These are phyloP conservation scores for Alternaria ethzedia DNA, from an alignment of 2,329 filamentous ascomycete genomes.

Conservation along the genomic window DNA sequence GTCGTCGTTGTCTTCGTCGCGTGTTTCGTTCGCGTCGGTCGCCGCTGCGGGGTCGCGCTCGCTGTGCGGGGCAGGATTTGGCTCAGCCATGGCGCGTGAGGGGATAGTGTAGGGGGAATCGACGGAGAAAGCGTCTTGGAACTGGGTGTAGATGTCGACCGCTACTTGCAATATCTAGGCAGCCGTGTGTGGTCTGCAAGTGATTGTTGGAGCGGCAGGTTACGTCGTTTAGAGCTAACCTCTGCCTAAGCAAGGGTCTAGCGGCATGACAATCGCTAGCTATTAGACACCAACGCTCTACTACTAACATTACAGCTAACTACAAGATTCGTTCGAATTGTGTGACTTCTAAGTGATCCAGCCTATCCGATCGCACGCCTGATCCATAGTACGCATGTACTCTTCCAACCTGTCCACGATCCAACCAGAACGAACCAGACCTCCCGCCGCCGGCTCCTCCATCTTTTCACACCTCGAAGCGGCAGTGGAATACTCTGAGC, in stretches of 20 bases:
- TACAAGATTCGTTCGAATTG: not conserved
- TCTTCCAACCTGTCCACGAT: not conserved
- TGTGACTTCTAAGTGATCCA: not conserved
- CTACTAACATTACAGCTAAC: not conserved
- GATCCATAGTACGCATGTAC: not conserved
- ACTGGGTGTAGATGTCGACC: not conserved
- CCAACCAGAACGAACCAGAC: constrained; percentile 4
- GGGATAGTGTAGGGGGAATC: not conserved
- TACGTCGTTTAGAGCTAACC: constrained; percentile 21
- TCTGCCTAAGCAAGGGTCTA: constrained; percentile 20
- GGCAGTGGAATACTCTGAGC: not conserved
- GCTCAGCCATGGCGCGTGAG: constrained; percentile 29
- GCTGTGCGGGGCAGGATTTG: constrained; percentile 34
- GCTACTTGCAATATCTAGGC: not conserved
- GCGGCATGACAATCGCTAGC: constrained; percentile 16
- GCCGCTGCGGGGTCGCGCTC: constrained; percentile 35
- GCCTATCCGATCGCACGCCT: not conserved
- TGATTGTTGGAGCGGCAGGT: constrained; percentile 20
- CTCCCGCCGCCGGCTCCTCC: not conserved
- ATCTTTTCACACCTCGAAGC: not conserved
- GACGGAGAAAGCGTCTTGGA: not conserved
- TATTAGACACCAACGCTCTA: constrained; percentile 1
- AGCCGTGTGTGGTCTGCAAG: not conserved
- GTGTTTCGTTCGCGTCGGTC: constrained; percentile 19
- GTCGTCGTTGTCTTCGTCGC: constrained; percentile 32